Evolutionary conservation across 2,329 filamentous ascomycete genomes (phyloP).

Genomic region (Phaeosphaeria sp.): DNA sequence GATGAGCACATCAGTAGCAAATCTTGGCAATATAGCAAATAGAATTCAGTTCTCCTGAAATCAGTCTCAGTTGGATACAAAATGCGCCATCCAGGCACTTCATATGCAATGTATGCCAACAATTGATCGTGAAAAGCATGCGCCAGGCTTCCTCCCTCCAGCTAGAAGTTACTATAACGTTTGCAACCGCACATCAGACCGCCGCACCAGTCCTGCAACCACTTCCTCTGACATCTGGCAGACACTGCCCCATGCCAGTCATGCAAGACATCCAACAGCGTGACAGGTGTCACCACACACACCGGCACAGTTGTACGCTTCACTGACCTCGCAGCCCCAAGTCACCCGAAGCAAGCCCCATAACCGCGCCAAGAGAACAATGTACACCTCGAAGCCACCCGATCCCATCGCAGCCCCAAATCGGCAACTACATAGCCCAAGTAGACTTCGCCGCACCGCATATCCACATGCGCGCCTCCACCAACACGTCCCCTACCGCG

Average conservation of each 20-base stretch:
- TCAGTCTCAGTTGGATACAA: background rate
- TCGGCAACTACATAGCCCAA: background rate
- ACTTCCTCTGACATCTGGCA: background rate
- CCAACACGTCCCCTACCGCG: constrained; percentile 4
- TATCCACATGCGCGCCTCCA: constrained; percentile 3
- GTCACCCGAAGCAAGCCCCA: background rate
- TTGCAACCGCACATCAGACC: background rate
- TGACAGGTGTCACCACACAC: background rate
- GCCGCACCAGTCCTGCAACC: background rate
- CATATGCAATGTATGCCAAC: background rate
- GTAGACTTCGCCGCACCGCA: background rate
- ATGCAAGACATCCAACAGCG: background rate
- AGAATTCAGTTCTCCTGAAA: background rate
- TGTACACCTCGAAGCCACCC: background rate
- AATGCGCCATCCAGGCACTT: background rate
- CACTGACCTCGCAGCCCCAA: background rate
- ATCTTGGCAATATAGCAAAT: background rate
- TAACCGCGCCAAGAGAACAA: background rate
- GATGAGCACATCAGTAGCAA: background rate
- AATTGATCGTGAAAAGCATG: background rate
- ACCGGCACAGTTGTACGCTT: background rate
- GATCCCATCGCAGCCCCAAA: background rate
- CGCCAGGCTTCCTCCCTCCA: background rate
- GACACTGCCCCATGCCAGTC: background rate
- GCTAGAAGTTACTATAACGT: background rate